Conservation (phyloP, 1,284 basidiomycete species). For the Tetrapyrgos nigripes region DNA sequence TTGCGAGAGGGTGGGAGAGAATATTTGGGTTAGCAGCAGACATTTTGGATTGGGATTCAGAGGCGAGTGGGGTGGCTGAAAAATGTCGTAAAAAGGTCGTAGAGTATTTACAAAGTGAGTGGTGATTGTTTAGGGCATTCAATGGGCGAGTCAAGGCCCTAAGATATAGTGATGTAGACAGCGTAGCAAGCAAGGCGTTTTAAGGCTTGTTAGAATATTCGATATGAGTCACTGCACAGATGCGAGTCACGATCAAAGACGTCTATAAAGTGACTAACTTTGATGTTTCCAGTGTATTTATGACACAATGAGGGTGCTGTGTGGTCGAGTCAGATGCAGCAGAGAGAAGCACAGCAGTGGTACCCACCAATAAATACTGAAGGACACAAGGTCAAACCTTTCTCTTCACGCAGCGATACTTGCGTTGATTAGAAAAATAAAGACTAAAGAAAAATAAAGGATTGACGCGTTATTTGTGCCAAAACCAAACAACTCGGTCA, state of each 20-base stretch:
- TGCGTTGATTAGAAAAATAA: too few relatives aligned
- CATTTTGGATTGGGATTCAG: not conserved
- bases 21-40: not conserved
- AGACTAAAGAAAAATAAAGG: too few relatives aligned
- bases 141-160: not conserved
- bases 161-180: not conserved
- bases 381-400: too few relatives aligned
- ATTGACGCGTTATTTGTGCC: too few relatives aligned
- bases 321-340: too few relatives aligned
- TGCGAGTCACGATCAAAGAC: not conserved
- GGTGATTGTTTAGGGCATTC: not conserved
- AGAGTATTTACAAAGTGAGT: not conserved
- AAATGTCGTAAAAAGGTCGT: not conserved
- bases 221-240: not conserved
- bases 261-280: not conserved
- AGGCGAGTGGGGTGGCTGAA: not conserved
- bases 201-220: not conserved
- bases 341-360: too few relatives aligned
- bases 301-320: too few relatives aligned
- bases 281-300: not conserved
- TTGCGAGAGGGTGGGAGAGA: conserved; percentile 15
- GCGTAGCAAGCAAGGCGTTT: not conserved
- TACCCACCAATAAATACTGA: too few relatives aligned
- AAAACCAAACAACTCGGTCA: too few relatives aligned
- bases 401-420: too few relatives aligned